Base-by-base conservation (phyloP, 164 flowering plant species). In the Protea cynaroides region DNA sequence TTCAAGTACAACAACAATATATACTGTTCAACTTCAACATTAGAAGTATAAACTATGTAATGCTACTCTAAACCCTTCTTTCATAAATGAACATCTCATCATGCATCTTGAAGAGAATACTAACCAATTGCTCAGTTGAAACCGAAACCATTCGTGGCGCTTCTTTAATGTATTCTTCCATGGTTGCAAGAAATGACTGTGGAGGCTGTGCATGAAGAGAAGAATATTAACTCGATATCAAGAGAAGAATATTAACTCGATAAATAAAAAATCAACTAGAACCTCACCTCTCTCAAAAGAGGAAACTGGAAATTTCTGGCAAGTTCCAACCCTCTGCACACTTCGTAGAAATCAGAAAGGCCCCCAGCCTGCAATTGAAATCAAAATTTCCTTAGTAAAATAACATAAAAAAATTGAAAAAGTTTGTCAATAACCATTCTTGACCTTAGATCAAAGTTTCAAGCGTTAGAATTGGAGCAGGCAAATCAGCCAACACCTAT, bases 271-370 rank as follows among this genome's bases (percentile, higher is more conserved):
- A 65, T 34, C 17, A 40, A 67, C 50, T 25, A 21, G 59, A 43
- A 56, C 63, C 18, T 24, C 78, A 95, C 99, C 94, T 95, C 97
- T 80, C 83, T 77, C 72, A 95, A 76, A 57, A 72, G 81, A 57
- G 99, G 99, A 78, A 92, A 92, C 83, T 95, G 99, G 75, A 95
- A 95, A 74, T 95, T 95, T 69, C 99, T 86, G 58, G 97, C 36
- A 18, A 55, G 58, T 23, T 55, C 36, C 36, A 23, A 14, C 10
- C 58, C 36, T 25, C 36, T 55, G 58, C 90, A 86, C 61, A 83
- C 71, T 69, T 84, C 94, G 74, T 88, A 88, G 66, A 88, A 88
- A 64, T 83, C 89, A 69, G 90, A 86, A 25, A 88, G 87, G 66
- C 72, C 73, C 4, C 58, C 72, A 54, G 94, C 86, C 94, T 88